These are phyloP conservation scores for Phaeoacremonium minimum DNA, from an alignment of 2,329 filamentous ascomycete species.

Conservation along the genomic window DNA sequence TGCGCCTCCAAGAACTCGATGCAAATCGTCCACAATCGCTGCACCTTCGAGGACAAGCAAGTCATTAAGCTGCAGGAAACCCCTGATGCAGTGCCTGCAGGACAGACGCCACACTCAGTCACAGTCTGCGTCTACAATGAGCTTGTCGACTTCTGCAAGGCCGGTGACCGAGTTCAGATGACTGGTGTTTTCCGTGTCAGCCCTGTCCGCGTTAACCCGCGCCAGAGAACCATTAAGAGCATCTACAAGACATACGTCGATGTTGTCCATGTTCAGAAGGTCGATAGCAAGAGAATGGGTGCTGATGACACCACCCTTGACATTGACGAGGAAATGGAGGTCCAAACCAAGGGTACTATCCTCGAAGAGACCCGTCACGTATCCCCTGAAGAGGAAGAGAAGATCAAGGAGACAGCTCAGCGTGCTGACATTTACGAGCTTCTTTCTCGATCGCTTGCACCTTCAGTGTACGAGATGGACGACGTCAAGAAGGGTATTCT, in stretches of 20 bases:
- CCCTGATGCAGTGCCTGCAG: constrained; percentile 88
- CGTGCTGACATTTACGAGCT: constrained; percentile 91
- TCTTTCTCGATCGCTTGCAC: constrained; percentile 82
- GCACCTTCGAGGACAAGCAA: constrained; percentile 92
- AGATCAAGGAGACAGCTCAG: constrained; percentile 75
- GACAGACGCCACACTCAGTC: constrained; percentile 95
- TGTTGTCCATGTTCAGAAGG: constrained; percentile 91
- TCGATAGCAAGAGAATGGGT: constrained; percentile 91
- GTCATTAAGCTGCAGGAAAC: constrained; percentile 99
- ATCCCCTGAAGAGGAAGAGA: constrained; percentile 79
- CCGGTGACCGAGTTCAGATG: constrained; percentile 90
- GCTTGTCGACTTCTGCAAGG: constrained; percentile 95
- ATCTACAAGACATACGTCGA: constrained; percentile 98
- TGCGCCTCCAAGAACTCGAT: constrained; percentile 91
- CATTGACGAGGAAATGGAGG: constrained; percentile 58
- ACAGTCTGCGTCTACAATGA: constrained; percentile 96
- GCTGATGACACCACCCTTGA: constrained; percentile 87
- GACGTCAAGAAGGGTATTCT: constrained; percentile 98
- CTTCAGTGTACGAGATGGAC: constrained; percentile 96
- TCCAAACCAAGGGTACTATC: constrained; percentile 60
- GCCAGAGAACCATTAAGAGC: constrained; percentile 87
- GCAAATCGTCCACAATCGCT: constrained; percentile 97
- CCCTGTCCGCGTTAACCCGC: constrained; percentile 88
- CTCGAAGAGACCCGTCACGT: constrained; percentile 83
- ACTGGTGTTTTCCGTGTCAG: constrained; percentile 97